A percentile compares a stretch with the other conserved stretches of the same genome.
These are phyloP conservation scores for Fusarium oxysporum DNA, from an alignment of 2,329 filamentous ascomycete genomes.

Conservation along the genomic window DNA sequence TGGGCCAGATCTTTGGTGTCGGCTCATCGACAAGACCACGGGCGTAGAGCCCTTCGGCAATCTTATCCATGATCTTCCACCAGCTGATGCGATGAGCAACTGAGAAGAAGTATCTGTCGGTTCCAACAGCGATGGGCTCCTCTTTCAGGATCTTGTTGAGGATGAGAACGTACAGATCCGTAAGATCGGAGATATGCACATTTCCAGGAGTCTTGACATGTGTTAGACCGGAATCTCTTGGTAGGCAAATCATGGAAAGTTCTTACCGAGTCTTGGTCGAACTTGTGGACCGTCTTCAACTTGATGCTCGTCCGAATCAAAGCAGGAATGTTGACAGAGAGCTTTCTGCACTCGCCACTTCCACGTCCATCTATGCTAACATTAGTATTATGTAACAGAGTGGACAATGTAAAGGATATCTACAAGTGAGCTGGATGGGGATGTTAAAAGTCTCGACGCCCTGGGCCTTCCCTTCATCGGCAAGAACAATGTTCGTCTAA, in stretches of 20 bases:
- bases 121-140: constrained; percentile 44
- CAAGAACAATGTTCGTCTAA: constrained; percentile 47
- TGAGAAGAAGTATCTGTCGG: constrained; percentile 51
- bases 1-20: constrained; percentile 45
- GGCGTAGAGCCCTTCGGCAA: constrained; percentile 44
- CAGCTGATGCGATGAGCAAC: constrained; percentile 45
- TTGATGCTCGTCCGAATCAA: constrained; percentile 46
- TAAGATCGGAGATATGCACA: constrained; percentile 49
- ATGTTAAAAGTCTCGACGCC: constrained; percentile 49
- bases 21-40: constrained; percentile 47
- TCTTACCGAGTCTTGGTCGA: constrained; percentile 49
- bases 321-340: constrained; percentile 50
- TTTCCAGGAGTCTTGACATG: constrained; percentile 36
- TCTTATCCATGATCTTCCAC: constrained; percentile 47
- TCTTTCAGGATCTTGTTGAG: constrained; percentile 45
- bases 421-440: constrained; percentile 46
- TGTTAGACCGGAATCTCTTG: background rate
- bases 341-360: constrained; percentile 48
- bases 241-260: fast-evolving
- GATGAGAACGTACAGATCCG: constrained; percentile 46
- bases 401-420: constrained; percentile 1
- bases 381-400: background rate
- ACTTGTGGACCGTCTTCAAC: constrained; percentile 48
- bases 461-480: constrained; percentile 44
- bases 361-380: constrained; percentile 49